Conservation (phyloP, 495 filamentous ascomycete species). For the Penicillium goetzii region DNA sequence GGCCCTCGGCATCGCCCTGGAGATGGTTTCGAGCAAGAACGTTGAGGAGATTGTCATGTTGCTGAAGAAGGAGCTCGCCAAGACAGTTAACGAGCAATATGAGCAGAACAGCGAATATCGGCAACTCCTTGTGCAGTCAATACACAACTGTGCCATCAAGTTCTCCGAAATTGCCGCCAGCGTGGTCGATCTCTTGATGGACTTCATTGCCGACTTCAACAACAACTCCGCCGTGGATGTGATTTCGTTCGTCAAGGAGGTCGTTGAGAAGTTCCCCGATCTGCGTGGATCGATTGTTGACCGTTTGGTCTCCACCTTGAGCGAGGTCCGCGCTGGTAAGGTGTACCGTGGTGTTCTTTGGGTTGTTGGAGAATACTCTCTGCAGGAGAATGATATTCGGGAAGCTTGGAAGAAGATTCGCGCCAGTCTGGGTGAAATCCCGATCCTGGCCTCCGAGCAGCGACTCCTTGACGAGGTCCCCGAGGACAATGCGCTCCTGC, state of each 20-base stretch:
- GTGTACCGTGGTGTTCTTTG: conserved; percentile 96
- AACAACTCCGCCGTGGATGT: conserved; percentile 96
- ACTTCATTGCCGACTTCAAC: conserved; percentile 98
- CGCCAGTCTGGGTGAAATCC: conserved; percentile 93
- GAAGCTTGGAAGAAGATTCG: conserved; percentile 98
- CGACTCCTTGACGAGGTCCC: conserved; percentile 79
- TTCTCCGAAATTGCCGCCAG: conserved; percentile 97
- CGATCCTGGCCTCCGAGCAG: conserved; percentile 94
- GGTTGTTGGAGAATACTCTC: conserved; percentile 97
- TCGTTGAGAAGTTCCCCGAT: conserved; percentile 96
- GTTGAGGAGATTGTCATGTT: conserved; percentile 96
- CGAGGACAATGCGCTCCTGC: conserved; percentile 65
- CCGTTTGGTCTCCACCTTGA: conserved; percentile 86
- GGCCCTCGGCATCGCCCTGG: conserved; percentile 85
- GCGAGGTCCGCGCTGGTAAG: conserved; percentile 94
- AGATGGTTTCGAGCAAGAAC: conserved; percentile 99
- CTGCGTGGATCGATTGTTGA: conserved; percentile 84
- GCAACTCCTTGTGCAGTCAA: conserved; percentile 91
- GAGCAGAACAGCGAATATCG: conserved; percentile 98
- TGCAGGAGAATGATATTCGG: conserved; percentile 90
- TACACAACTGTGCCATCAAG: conserved; percentile 97
- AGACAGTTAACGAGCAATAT: conserved; percentile 98
- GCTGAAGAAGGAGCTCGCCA: conserved; percentile 94
- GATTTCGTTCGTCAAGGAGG: conserved; percentile 98
- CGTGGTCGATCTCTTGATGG: conserved; percentile 97